Conservation (phyloP, 306 rosid species). For the Lotus japonicus region DNA sequence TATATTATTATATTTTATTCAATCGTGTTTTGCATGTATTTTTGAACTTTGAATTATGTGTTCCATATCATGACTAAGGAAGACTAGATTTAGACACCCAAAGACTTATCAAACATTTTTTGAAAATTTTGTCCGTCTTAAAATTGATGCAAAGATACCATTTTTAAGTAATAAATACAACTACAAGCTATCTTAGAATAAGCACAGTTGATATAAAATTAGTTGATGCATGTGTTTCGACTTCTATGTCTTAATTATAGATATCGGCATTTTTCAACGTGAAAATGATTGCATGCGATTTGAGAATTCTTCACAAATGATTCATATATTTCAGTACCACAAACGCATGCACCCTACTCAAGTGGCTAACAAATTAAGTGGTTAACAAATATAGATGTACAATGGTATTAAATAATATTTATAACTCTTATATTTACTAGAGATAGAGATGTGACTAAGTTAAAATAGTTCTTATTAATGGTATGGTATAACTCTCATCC, state of each 20-base stretch:
- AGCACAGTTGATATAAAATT: background rate
- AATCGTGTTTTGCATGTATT: slow-evolving; percentile 31
- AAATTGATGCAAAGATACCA: background rate
- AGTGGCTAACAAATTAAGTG: background rate
- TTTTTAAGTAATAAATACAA: no score
- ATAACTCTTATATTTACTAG: no score
- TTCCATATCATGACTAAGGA: background rate
- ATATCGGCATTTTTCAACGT: background rate
- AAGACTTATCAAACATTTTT: slow-evolving; percentile 10
- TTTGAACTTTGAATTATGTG: slow-evolving; percentile 4
- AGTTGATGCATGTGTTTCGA: background rate
- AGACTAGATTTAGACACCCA: slow-evolving; percentile 6
- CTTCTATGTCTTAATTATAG: background rate
- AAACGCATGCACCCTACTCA: background rate
- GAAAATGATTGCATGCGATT: background rate
- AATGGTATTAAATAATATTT: background rate
- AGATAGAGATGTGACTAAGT: no score
- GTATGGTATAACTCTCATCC: background rate
- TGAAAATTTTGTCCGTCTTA: background rate
- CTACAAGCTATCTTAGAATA: background rate
- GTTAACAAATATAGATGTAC: background rate
- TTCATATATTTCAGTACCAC: no score
- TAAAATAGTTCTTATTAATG: no score
- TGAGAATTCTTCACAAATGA: background rate
- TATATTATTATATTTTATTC: background rate